Conservation (phyloP, 2,329 filamentous ascomycete species). For the Ophiocordyceps camponoti-leonardi region DNA sequence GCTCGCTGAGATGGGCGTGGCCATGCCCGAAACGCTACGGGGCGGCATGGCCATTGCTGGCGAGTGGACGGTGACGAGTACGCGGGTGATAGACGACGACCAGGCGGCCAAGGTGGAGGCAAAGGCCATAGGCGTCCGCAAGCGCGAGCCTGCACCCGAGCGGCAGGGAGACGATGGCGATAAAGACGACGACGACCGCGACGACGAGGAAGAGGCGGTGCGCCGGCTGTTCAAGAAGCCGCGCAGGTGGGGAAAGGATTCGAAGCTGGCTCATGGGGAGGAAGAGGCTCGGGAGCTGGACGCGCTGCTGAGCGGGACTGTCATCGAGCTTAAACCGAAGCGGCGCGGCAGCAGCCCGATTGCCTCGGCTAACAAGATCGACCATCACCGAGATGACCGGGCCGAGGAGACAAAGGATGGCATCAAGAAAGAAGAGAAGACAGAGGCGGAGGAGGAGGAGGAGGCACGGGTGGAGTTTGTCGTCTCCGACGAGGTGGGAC, state of each 20-base stretch:
- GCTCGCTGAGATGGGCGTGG: slow-evolving; percentile 71
- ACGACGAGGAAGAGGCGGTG: slow-evolving; percentile 27
- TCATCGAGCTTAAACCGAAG: slow-evolving; percentile 8
- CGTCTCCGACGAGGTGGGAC: neutral
- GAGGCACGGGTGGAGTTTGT: neutral
- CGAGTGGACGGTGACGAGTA: slow-evolving; percentile 63
- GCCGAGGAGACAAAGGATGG: slow-evolving; percentile 8
- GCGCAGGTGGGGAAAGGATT: slow-evolving; percentile 34
- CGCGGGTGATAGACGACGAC: slow-evolving; percentile 38
- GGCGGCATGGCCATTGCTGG: slow-evolving; percentile 74
- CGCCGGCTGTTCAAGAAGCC: slow-evolving; percentile 43
- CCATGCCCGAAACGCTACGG: slow-evolving; percentile 62
- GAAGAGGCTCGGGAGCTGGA: slow-evolving; percentile 39
- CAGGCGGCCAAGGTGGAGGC: slow-evolving; percentile 21
- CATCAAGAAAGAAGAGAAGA: slow-evolving; percentile 10
- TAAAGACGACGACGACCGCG: slow-evolving; percentile 19
- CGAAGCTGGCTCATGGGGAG: slow-evolving; percentile 26
- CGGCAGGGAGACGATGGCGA: slow-evolving; percentile 32
- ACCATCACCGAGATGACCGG: slow-evolving; percentile 7
- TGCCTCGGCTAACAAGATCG: neutral
- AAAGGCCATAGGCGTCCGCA: slow-evolving; percentile 38
- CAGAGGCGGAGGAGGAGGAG: slow-evolving; percentile 5
- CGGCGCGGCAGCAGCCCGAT: too few relatives aligned
- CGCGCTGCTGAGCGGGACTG: slow-evolving; percentile 29
- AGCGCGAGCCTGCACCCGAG: slow-evolving; percentile 42